A percentile compares a stretch with the other conserved stretches of the same genome.
Conservation (phyloP, 805 yeast genomes). For the Kodamaea restingae region DNA sequence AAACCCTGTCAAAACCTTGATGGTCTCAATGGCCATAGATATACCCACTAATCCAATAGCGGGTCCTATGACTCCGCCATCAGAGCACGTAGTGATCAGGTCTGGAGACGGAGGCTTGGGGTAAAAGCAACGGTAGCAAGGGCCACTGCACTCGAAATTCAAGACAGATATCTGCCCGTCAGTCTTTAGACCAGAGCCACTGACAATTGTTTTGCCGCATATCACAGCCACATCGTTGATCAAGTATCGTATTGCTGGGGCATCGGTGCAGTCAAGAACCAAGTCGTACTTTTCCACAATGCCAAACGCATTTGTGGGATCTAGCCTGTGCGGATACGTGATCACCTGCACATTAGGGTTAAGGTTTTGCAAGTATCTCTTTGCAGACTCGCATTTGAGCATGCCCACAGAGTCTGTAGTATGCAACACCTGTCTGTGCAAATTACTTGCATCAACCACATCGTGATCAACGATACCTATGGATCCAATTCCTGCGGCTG, state of each 20-base stretch:
- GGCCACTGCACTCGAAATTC: slow-evolving; percentile 65
- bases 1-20: slow-evolving; percentile 62
- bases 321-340: slow-evolving; percentile 50
- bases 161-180: slow-evolving; percentile 87
- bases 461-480: slow-evolving; percentile 90
- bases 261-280: slow-evolving; percentile 90
- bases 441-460: slow-evolving; percentile 73
- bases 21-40: slow-evolving; percentile 82
- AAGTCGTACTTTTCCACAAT: slow-evolving; percentile 66
- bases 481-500: slow-evolving; percentile 83
- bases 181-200: slow-evolving; percentile 87
- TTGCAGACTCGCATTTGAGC: slow-evolving; percentile 79
- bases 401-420: slow-evolving; percentile 60
- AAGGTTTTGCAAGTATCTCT: slow-evolving; percentile 42
- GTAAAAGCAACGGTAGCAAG: slow-evolving; percentile 92
- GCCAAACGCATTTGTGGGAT: slow-evolving; percentile 55
- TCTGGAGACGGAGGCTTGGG: slow-evolving; percentile 88
- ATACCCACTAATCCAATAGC: slow-evolving; percentile 92
- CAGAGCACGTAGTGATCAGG: slow-evolving; percentile 79
- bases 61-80: slow-evolving; percentile 93
- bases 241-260: slow-evolving; percentile 82
- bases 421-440: slow-evolving; percentile 88
- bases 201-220: slow-evolving; percentile 65
- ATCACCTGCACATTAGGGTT: slow-evolving; percentile 65
- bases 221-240: slow-evolving; percentile 80